These are phyloP conservation scores for Plectosphaerella plurivora DNA, from an alignment of 2,329 filamentous ascomycete species.

Conservation along the genomic window DNA sequence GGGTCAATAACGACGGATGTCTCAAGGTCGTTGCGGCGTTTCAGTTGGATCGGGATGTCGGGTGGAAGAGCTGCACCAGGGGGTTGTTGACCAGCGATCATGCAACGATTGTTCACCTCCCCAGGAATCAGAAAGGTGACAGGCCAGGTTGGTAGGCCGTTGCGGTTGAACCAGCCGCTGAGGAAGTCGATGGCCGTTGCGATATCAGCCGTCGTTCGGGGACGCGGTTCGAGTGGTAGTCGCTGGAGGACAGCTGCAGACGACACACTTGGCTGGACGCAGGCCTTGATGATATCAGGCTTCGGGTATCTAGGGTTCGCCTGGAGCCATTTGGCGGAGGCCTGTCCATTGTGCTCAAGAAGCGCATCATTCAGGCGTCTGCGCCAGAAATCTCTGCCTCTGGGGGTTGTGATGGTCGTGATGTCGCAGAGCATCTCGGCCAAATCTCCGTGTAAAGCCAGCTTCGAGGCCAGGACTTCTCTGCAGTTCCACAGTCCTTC, in stretches of 20 bases:
- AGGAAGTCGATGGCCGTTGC: neutral
- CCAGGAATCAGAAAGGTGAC: neutral
- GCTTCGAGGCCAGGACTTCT: neutral
- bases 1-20: neutral
- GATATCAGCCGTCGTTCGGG: neutral
- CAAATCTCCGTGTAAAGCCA: neutral
- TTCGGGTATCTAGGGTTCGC: neutral
- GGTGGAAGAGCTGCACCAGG: too few relatives aligned
- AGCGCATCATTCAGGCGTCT: too few relatives aligned
- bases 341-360: too few relatives aligned
- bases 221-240: neutral
- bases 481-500: constrained; percentile 9
- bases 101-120: neutral
- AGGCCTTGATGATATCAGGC: neutral
- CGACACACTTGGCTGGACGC: neutral
- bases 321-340: too few relatives aligned
- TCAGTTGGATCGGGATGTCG: neutral
- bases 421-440: neutral
- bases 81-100: too few relatives aligned
- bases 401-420: too few relatives aligned
- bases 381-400: too few relatives aligned
- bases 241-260: neutral
- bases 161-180: neutral
- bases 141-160: neutral
- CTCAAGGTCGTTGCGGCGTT: neutral